phyloP scores from a whole-genome alignment of 2,329 filamentous ascomycete species.

The Phaeosphaeriaceae sp. region DNA sequence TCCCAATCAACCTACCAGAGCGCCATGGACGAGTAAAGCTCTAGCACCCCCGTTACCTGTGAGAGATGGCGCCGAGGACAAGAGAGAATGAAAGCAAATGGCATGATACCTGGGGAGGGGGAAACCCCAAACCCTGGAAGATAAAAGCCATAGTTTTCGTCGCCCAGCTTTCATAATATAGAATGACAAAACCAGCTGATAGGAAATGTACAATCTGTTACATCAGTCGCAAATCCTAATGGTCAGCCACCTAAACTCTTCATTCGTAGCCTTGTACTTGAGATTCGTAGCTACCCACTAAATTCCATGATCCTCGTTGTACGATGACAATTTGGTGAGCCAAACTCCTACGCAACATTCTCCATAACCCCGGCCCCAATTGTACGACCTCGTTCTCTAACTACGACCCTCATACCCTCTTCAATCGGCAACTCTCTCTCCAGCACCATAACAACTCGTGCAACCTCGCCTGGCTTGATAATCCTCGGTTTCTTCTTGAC shows the following conservation, averaged over 20 bases:
- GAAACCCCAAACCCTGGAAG: no score
- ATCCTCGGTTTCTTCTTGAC: constrained; percentile 85
- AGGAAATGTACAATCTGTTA: no score
- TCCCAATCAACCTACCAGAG: constrained; percentile 42
- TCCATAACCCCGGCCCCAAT: constrained; percentile 88
- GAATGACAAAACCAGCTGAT: no score
- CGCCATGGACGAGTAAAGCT: constrained; percentile 35
- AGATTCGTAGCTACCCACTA: no score
- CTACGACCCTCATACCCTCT: constrained; percentile 76
- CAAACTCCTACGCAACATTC: constrained; percentile 32
- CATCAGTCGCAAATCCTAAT: no score
- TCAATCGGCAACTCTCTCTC: constrained; percentile 79
- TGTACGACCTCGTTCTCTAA: constrained; percentile 81
- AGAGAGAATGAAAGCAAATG: not conserved
- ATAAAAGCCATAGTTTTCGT: no score
- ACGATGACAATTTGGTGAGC: not conserved
- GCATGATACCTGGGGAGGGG: constrained; percentile 4
- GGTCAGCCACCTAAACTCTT: no score
- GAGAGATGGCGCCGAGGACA: constrained; percentile 36
- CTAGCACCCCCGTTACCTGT: constrained; percentile 24
- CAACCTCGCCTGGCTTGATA: constrained; percentile 78
- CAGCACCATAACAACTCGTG: constrained; percentile 77
- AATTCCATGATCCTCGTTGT: no score
- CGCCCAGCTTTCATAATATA: no score
- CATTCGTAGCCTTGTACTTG: no score